Base-by-base conservation (phyloP, 1,139 yeast genomes). In the Eremothecium cymbalariae region DNA sequence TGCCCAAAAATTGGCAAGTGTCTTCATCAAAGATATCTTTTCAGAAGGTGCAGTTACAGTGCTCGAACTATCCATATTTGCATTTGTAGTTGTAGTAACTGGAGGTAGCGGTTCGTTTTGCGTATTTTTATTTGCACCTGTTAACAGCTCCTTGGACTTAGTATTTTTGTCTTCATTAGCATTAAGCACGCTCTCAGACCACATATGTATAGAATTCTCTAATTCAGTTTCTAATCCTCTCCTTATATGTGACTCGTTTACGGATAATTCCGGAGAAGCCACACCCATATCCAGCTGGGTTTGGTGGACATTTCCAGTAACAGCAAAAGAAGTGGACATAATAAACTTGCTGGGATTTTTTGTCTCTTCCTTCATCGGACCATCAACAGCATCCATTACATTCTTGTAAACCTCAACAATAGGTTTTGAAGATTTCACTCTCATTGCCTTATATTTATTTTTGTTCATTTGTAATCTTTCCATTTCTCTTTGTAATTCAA, bases 1-100 rank as follows among this genome's bases (percentile, higher is more conserved):
- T 1, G 96, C 97, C 98, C 98, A 90, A 59, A 90, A 88, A 50
- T 79, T 85, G 0, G 95, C 75, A 39, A 93, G 64, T 0, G 95
- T 77, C 49, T 84, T 85, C 62, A 93, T 71, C 21, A 93, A 59
- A 1, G 95, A 79, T 21, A 77, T 73, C 46, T 74, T 74, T 50
- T 85, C 96, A 2, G 84, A 62, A 37, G 60, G 66, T 9, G 60
- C 61, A 9, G 31, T 44, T 18, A 31, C 16, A 18, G 26, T 20
- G 23, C 11, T 16, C 3, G 43, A 32, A 6, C 47, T 51, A 20
- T 45, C 50, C 28, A 43, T 47, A 32, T 50, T 55, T 48, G 42
- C 46, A 12, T 41, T 45, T 8, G 48, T 39, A 4, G 46, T 33
- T 2, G 50, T 47, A 11, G 42, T 43, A 4, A 42, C 42, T 2